Evolutionary conservation across 2,329 filamentous ascomycete genomes (phyloP).

Genomic region (Phaeophleospora eucalypticola): DNA sequence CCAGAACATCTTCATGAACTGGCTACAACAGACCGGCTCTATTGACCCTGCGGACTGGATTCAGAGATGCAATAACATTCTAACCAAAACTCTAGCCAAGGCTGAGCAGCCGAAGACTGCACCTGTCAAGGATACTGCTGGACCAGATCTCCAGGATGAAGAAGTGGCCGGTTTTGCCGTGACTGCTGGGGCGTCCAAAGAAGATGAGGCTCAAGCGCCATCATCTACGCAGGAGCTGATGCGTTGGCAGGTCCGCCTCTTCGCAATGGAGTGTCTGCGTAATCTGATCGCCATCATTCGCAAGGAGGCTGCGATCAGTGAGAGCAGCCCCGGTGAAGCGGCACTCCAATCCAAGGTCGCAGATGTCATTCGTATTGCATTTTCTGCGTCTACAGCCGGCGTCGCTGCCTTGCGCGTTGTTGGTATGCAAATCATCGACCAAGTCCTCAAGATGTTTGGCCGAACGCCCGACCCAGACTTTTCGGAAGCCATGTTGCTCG

Average conservation of each 20-base stretch:
- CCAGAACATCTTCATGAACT: conserved; percentile 84
- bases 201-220: conserved; percentile 38
- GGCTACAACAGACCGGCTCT: conserved; percentile 86
- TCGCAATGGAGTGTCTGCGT: conserved; percentile 83
- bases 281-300: conserved; percentile 76
- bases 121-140: conserved; percentile 43
- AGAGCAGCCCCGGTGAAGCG: conserved; percentile 71
- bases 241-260: conserved; percentile 92
- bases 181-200: conserved; percentile 55
- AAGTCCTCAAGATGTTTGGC: conserved; percentile 91
- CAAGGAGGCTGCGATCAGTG: conserved; percentile 73
- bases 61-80: conserved; percentile 77
- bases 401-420: conserved; percentile 86
- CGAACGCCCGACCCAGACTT: conserved; percentile 95
- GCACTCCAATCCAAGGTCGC: conserved; percentile 79
- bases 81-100: conserved; percentile 79
- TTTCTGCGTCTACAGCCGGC: conserved; percentile 91
- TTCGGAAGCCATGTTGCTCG: conserved; percentile 89
- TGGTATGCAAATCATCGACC: conserved; percentile 89
- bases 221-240: conserved; percentile 72
- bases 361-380: conserved; percentile 93
- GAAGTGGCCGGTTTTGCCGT: conserved; percentile 93
- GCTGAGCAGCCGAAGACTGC: conserved; percentile 46
- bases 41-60: conserved; percentile 81
- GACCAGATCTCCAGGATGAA: conserved; percentile 86